A percentile compares a stretch with the other conserved stretches of the same genome.
Conservation (phyloP, 805 yeast genomes). For the Nakazawaea ishiwadae region DNA sequence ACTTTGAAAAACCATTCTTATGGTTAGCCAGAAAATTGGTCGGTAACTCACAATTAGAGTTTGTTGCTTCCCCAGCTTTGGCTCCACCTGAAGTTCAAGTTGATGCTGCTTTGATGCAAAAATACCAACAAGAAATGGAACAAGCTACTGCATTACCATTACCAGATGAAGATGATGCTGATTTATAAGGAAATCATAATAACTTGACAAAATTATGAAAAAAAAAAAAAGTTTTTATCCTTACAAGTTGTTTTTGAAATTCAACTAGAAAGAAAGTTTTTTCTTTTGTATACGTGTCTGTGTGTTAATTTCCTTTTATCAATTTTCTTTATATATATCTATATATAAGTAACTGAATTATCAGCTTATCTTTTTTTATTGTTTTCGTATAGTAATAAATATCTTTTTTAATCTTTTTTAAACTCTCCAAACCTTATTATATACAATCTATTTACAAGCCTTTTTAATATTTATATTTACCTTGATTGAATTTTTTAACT, state of each 20-base stretch:
- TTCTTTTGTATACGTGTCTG: too few relatives aligned
- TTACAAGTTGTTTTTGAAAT: too few relatives aligned
- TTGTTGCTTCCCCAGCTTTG: constrained; percentile 98
- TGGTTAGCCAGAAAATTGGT: constrained; percentile 99
- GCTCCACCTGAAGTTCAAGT: constrained; percentile 99
- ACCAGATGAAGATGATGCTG: constrained; percentile 99
- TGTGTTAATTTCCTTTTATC: too few relatives aligned
- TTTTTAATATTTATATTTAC: constrained; percentile 9
- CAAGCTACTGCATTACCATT: constrained; percentile 99
- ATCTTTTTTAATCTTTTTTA: too few relatives aligned
- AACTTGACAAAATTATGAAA: neutral
- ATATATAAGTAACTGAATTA: too few relatives aligned
- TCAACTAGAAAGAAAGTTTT: too few relatives aligned
- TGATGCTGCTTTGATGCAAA: constrained; percentile 93
- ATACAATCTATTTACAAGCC: neutral
- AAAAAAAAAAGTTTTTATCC: too few relatives aligned
- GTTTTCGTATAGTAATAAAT: too few relatives aligned
- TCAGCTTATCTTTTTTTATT: too few relatives aligned
- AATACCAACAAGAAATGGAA: constrained; percentile 99
- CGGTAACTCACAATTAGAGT: constrained; percentile 97
- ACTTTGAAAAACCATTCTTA: constrained; percentile 99
- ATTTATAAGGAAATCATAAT: constrained; percentile 53
- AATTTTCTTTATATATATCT: too few relatives aligned
- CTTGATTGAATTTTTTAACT: neutral
- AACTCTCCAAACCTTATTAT: too few relatives aligned